phyloP scores from a whole-genome alignment of 345 rosid genomes.

The Cardamine chenopodiifolia region DNA sequence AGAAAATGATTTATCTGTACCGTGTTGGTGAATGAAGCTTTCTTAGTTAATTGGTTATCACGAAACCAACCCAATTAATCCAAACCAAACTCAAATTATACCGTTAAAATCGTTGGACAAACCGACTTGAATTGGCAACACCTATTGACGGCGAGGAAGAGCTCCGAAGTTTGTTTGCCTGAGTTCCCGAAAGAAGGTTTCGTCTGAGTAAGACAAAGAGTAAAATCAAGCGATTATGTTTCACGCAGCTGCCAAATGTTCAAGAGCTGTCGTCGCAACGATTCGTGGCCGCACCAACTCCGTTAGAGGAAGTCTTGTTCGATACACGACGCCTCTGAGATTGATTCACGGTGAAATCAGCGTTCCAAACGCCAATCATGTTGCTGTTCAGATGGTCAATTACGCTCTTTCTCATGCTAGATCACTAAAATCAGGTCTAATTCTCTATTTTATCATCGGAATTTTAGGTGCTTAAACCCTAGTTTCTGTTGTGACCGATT shows the following conservation, averaged over 20 bases:
- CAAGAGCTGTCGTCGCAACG: conserved; percentile 37
- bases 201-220: background rate
- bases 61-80: background rate
- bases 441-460: background rate
- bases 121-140: conserved; percentile 14
- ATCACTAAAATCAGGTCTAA: conserved; percentile 72
- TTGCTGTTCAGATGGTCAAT: conserved; percentile 83
- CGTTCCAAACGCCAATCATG: conserved; percentile 58
- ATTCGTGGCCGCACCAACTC: conserved; percentile 27
- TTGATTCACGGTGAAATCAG: conserved; percentile 53
- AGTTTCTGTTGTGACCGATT: conserved; percentile 6
- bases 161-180: background rate
- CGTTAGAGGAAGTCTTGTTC: conserved; percentile 7
- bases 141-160: conserved; percentile 21
- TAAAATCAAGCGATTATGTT: conserved; percentile 48
- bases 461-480: conserved; percentile 1
- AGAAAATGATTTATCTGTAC: too few relatives aligned
- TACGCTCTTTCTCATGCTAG: conserved; percentile 79
- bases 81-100: background rate
- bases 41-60: too few relatives aligned
- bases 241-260: conserved; percentile 44
- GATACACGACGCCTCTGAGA: conserved; percentile 41
- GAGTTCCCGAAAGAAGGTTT: background rate
- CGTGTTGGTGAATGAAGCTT: too few relatives aligned
- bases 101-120: background rate